phyloP scores from a whole-genome alignment of 2,329 filamentous ascomycete species.

The Microsporum canis region DNA sequence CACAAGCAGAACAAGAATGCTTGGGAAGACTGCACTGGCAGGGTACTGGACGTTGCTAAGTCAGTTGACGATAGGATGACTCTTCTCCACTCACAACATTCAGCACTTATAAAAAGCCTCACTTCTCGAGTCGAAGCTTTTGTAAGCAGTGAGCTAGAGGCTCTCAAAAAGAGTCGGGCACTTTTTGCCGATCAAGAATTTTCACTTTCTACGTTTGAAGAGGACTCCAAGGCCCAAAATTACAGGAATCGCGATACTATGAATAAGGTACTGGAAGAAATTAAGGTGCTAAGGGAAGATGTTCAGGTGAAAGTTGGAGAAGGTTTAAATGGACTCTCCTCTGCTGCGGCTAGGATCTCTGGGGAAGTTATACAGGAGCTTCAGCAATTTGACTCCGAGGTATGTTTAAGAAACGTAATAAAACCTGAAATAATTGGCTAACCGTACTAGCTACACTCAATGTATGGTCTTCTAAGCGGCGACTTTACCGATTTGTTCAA shows the following conservation, averaged over 20 bases:
- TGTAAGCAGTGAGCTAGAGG: slow-evolving; percentile 60
- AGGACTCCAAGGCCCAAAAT: slow-evolving; percentile 47
- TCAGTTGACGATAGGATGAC: slow-evolving; percentile 66
- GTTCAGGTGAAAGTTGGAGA: slow-evolving; percentile 79
- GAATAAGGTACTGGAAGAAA: slow-evolving; percentile 84
- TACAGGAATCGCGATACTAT: slow-evolving; percentile 62
- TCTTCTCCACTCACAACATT: slow-evolving; percentile 61
- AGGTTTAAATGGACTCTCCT: slow-evolving; percentile 70
- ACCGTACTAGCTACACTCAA: slow-evolving; percentile 56
- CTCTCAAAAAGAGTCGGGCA: slow-evolving; percentile 56
- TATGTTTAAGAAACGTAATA: slow-evolving; percentile 19
- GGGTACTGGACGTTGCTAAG: slow-evolving; percentile 64
- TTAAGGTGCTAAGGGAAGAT: slow-evolving; percentile 75
- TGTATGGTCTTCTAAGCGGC: slow-evolving; percentile 69
- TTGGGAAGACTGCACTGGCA: slow-evolving; percentile 65
- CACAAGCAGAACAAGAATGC: slow-evolving; percentile 65
- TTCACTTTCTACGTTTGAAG: slow-evolving; percentile 56
- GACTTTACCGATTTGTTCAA: slow-evolving; percentile 84
- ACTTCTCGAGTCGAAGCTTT: slow-evolving; percentile 64
- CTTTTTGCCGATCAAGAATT: slow-evolving; percentile 59
- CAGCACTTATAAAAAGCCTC: slow-evolving; percentile 55
- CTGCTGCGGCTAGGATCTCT: slow-evolving; percentile 76
- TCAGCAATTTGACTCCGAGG: slow-evolving; percentile 64
- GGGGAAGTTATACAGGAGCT: slow-evolving; percentile 81
- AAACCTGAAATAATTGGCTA: slow-evolving; percentile 11